A percentile compares a stretch with the other conserved stretches of the same genome.
Evolutionary conservation across 148 eudicot species (phyloP).

Genomic region (Chenopodium quinoa): DNA sequence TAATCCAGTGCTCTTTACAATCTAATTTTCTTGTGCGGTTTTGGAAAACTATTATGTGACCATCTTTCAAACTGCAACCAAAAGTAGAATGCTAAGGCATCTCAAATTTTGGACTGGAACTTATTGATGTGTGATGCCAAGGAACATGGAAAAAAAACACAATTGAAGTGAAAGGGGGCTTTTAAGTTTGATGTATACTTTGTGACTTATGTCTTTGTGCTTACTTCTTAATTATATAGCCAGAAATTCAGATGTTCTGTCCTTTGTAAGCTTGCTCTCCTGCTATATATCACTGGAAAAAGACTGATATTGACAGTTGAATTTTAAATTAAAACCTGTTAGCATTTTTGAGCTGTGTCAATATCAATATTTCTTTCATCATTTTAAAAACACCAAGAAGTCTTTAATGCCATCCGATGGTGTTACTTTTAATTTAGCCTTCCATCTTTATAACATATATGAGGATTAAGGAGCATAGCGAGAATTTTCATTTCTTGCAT

Average conservation of each 20-base stretch:
- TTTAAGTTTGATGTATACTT: background rate
- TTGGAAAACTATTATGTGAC: background rate
- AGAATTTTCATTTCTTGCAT: background rate
- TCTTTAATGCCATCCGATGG: background rate
- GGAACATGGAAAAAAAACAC: background rate
- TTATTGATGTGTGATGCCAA: background rate
- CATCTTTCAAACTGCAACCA: background rate
- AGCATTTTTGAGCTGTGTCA: background rate
- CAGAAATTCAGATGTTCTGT: background rate
- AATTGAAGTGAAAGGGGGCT: background rate
- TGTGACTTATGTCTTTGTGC: background rate
- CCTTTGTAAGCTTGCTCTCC: background rate
- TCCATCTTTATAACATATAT: too few species aligned
- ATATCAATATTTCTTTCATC: background rate
- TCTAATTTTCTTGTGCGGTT: background rate
- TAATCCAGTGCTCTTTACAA: background rate
- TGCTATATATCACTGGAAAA: background rate
- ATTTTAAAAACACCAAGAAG: background rate
- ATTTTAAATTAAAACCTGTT: background rate
- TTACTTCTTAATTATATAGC: background rate
- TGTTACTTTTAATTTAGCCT: too few species aligned
- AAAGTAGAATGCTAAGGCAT: background rate
- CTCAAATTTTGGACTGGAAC: background rate
- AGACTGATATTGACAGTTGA: background rate
- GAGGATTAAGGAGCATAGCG: too few species aligned